Evolutionary conservation across 2,329 filamentous ascomycete species (phyloP).

Genomic region (Arachnomyces sp.): DNA sequence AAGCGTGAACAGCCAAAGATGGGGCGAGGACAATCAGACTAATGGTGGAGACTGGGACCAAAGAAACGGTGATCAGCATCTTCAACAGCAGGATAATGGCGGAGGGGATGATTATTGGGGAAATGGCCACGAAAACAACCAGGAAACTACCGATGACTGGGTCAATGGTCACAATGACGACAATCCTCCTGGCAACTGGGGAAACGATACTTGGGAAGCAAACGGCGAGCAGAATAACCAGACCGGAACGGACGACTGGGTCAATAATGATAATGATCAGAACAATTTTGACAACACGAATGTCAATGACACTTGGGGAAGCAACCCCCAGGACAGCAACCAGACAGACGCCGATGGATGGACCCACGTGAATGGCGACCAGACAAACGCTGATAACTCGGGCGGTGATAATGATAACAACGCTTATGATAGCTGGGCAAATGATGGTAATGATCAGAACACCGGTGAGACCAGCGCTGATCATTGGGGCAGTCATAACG

Average conservation of each 20-base stretch:
- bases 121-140: background rate
- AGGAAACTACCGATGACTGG: background rate
- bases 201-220: background rate
- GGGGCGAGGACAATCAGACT: background rate
- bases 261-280: background rate
- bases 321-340: background rate
- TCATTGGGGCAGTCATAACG: background rate
- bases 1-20: background rate
- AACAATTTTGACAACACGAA: background rate
- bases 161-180: background rate
- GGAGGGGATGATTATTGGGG: background rate
- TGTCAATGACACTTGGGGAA: background rate
- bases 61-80: background rate
- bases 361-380: background rate
- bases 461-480: background rate
- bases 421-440: background rate
- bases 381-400: background rate
- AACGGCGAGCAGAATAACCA: background rate
- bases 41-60: background rate
- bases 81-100: background rate
- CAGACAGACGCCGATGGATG: background rate
- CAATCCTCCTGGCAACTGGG: background rate
- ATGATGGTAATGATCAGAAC: background rate
- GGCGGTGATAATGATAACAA: background rate
- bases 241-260: background rate